Percentiles rank a stretch among this genome's conserved stretches.
Evolutionary conservation across 805 yeast species (phyloP).

Genomic region (Starmerella bombi): DNA sequence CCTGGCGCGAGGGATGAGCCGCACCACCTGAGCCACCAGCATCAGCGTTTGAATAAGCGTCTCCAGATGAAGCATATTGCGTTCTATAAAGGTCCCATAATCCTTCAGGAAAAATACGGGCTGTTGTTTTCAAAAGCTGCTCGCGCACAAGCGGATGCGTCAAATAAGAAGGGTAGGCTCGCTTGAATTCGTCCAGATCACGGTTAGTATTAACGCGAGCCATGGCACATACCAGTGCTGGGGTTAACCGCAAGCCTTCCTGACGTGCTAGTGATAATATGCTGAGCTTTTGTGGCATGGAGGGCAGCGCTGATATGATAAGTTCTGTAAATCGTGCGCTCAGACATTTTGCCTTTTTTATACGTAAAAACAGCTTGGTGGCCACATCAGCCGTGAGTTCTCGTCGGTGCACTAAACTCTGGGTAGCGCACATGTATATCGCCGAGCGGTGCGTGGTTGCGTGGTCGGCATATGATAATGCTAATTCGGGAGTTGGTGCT

Average conservation of each 20-base stretch:
- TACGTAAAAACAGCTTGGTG: conserved; percentile 10
- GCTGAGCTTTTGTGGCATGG: conserved; percentile 5
- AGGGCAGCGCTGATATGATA: conserved; percentile 9
- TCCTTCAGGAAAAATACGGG: conserved; percentile 6
- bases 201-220: conserved; percentile 1
- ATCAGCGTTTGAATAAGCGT: too few species aligned
- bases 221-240: conserved; percentile 8
- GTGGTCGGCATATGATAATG: conserved; percentile 9
- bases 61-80: not conserved
- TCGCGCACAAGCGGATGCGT: conserved; percentile 20
- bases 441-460: conserved; percentile 9
- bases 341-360: conserved; percentile 17
- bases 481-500: conserved; percentile 9
- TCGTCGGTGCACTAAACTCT: conserved; percentile 14
- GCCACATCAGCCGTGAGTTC: conserved; percentile 18
- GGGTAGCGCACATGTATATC: conserved; percentile 23
- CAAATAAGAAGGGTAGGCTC: conserved; percentile 1
- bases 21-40: too few species aligned
- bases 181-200: conserved; percentile 6
- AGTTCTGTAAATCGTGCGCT: conserved; percentile 6
- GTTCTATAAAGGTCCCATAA: conserved; percentile 29
- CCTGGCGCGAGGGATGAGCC: conserved; percentile 23
- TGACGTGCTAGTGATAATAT: conserved; percentile 5
- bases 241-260: conserved; percentile 10
- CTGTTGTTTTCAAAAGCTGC: conserved; percentile 25